These are phyloP conservation scores for Phytophthora pisi DNA, from an alignment of 352 stramenopile genomes.

Conservation along the genomic window DNA sequence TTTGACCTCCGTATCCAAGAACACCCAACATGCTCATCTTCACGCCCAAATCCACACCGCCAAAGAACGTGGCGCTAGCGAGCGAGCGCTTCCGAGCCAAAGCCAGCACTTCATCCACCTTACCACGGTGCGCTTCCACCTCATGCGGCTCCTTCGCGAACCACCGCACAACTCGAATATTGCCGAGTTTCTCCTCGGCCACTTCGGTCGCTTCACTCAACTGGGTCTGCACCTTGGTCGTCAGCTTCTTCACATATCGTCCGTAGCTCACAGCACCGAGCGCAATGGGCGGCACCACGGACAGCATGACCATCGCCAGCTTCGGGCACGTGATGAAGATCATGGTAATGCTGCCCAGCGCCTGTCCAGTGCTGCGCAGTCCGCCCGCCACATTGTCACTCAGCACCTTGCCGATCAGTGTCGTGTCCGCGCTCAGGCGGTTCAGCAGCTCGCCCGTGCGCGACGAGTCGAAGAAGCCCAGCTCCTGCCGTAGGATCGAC, in stretches of 20 bases:
- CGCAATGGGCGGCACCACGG: slow-evolving; percentile 92
- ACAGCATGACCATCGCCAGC: slow-evolving; percentile 91
- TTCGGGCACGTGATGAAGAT: slow-evolving; percentile 92
- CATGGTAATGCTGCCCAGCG: slow-evolving; percentile 86
- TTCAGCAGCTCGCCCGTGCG: slow-evolving; percentile 93
- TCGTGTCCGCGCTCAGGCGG: slow-evolving; percentile 90
- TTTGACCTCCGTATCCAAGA: slow-evolving; percentile 92
- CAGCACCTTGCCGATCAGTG: slow-evolving; percentile 92
- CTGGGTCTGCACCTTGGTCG: slow-evolving; percentile 89
- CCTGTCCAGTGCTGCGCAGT: slow-evolving; percentile 83
- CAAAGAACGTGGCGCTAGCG: slow-evolving; percentile 86
- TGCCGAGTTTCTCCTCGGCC: slow-evolving; percentile 92
- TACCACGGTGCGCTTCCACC: slow-evolving; percentile 55
- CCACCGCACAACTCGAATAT: slow-evolving; percentile 93
- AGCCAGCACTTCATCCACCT: slow-evolving; percentile 66
- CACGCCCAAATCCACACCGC: slow-evolving; percentile 79
- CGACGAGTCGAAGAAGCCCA: slow-evolving; percentile 91
- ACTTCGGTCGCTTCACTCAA: slow-evolving; percentile 92
- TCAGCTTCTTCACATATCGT: slow-evolving; percentile 84
- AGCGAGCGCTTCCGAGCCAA: slow-evolving; percentile 76
- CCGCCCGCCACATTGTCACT: slow-evolving; percentile 88
- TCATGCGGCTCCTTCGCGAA: slow-evolving; percentile 87
- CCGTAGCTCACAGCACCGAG: slow-evolving; percentile 89
- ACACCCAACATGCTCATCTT: slow-evolving; percentile 91
- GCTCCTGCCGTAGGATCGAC: slow-evolving; percentile 86